phyloP scores from a whole-genome alignment of 2,329 filamentous ascomycete genomes.

The Tetracladium maxilliforme region DNA sequence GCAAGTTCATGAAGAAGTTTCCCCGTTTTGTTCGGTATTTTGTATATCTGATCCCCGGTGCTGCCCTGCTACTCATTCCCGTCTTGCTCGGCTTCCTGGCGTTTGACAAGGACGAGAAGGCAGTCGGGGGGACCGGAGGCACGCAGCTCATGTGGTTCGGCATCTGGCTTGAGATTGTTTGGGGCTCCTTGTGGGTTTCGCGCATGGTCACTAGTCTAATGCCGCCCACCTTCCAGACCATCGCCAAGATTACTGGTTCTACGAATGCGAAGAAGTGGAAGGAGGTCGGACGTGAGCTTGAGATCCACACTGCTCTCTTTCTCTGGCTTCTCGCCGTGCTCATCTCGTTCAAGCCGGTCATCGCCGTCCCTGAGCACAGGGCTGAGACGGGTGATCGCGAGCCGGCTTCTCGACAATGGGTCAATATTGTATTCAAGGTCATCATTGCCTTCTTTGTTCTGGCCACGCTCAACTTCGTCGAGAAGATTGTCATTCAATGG shows the following conservation, averaged over 20 bases:
- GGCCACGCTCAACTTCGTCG: constrained; percentile 64
- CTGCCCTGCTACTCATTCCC: constrained; percentile 50
- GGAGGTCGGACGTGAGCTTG: constrained; percentile 73
- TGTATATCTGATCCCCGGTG: constrained; percentile 54
- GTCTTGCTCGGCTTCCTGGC: constrained; percentile 47
- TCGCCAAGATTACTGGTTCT: constrained; percentile 52
- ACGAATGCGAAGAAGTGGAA: constrained; percentile 89
- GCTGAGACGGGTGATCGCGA: constrained; percentile 26
- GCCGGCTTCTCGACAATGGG: constrained; percentile 46
- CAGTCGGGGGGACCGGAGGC: too few relatives aligned
- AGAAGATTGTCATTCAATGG: constrained; percentile 90
- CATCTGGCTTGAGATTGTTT: constrained; percentile 88
- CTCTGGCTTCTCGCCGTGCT: constrained; percentile 85
- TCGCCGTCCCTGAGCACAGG: too few relatives aligned
- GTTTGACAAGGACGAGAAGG: constrained; percentile 35
- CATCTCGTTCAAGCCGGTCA: constrained; percentile 68
- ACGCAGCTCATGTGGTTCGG: constrained; percentile 81
- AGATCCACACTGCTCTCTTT: constrained; percentile 74
- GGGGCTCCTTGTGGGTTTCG: constrained; percentile 83
- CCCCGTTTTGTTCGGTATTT: constrained; percentile 55
- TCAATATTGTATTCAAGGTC: constrained; percentile 68
- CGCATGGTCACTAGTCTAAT: too few relatives aligned
- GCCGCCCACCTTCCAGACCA: constrained; percentile 27
- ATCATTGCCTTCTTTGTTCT: constrained; percentile 75
- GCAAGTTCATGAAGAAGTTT: constrained; percentile 47